Conservation (phyloP, 257 asterid species). For the Rhazya stricta region DNA sequence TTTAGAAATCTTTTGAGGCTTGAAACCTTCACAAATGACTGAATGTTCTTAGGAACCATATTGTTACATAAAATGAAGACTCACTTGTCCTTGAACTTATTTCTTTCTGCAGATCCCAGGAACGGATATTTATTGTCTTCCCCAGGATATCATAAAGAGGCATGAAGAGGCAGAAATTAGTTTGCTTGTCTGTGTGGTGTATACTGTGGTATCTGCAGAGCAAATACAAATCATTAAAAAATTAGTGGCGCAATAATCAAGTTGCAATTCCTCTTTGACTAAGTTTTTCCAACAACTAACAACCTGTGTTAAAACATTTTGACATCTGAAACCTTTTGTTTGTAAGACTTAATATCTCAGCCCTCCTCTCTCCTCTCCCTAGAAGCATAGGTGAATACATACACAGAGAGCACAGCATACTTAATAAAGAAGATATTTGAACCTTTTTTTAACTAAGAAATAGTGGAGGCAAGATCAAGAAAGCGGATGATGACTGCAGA, state of each 20-base stretch:
- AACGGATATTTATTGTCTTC: conserved; percentile 48
- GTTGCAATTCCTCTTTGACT: too few species aligned
- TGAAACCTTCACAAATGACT: not conserved
- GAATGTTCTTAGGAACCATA: not conserved
- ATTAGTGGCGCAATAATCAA: too few species aligned
- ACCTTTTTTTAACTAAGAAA: not conserved
- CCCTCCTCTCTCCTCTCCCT: not conserved
- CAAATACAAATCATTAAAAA: conserved; percentile 2
- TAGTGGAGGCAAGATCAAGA: not conserved
- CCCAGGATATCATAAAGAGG: conserved; percentile 72
- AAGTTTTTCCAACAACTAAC: too few species aligned
- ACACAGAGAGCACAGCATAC: not conserved
- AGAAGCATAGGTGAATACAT: not conserved
- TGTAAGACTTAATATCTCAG: not conserved
- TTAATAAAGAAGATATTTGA: too few species aligned
- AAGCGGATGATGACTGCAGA: not conserved
- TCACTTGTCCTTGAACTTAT: conserved; percentile 62
- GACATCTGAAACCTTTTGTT: not conserved
- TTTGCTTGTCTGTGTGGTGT: conserved; percentile 60
- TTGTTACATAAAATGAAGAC: conserved; percentile 20
- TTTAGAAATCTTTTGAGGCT: not conserved
- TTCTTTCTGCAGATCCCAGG: conserved; percentile 67
- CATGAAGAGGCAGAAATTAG: conserved; percentile 92
- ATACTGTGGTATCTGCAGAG: conserved; percentile 68
- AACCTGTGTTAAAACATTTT: not conserved